phyloP scores from a whole-genome alignment of 805 yeast species.

The Starmerella potacharoeniae region DNA sequence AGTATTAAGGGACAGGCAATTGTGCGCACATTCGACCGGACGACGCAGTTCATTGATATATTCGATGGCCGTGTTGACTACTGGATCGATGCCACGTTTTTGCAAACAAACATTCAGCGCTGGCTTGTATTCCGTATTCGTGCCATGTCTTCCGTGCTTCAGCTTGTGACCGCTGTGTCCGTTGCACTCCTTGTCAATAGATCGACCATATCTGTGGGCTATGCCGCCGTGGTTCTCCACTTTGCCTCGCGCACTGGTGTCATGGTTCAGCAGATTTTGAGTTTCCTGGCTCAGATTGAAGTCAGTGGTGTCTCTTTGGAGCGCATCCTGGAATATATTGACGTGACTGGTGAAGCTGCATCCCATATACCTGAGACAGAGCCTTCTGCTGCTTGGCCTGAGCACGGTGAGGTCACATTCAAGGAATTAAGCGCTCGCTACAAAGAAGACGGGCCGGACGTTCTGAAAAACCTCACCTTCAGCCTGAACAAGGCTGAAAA shows the following conservation, averaged over 20 bases:
- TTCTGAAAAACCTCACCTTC: constrained; percentile 55
- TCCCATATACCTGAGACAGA: constrained; percentile 49
- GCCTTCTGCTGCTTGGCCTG: constrained; percentile 68
- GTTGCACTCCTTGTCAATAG: constrained; percentile 50
- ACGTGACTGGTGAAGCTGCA: constrained; percentile 73
- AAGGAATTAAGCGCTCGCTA: constrained; percentile 67
- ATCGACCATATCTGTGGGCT: constrained; percentile 64
- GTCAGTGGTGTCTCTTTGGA: constrained; percentile 87
- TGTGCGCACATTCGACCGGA: constrained; percentile 60
- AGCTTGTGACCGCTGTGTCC: constrained; percentile 66
- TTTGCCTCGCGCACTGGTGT: constrained; percentile 80
- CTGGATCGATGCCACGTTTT: constrained; percentile 40
- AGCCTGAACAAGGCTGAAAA: constrained; percentile 63
- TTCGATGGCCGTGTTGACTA: constrained; percentile 23
- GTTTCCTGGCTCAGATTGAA: constrained; percentile 89
- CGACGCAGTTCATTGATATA: constrained; percentile 42
- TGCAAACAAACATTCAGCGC: constrained; percentile 71
- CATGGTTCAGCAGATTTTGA: constrained; percentile 77
- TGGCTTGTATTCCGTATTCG: constrained; percentile 90
- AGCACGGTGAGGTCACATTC: constrained; percentile 54
- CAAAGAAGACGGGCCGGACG: constrained; percentile 66
- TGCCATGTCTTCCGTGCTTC: constrained; percentile 68
- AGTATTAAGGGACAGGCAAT: constrained; percentile 66
- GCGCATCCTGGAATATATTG: constrained; percentile 68
- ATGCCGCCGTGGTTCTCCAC: constrained; percentile 79